Evolutionary conservation across 805 yeast genomes (phyloP).

Genomic region (Kluyveromyces dobzhanskii): DNA sequence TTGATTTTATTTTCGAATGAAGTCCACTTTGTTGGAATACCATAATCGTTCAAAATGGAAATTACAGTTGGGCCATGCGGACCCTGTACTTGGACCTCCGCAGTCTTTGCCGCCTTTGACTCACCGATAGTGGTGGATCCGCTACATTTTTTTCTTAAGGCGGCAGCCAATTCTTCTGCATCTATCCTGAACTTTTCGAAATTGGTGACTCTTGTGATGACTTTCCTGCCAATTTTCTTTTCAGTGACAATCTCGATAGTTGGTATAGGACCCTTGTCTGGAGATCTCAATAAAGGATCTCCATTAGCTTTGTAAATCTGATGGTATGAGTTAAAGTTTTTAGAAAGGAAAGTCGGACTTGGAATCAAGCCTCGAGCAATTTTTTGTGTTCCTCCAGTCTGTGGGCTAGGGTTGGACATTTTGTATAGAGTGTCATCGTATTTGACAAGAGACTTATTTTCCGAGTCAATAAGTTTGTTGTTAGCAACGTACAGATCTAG

Average conservation of each 20-base stretch:
- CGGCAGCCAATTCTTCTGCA: constrained; percentile 56
- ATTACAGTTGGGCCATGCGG: constrained; percentile 61
- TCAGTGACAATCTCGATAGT: constrained; percentile 59
- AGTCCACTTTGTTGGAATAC: constrained; percentile 61
- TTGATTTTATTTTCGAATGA: constrained; percentile 55
- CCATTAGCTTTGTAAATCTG: constrained; percentile 33
- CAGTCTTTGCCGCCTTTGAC: constrained; percentile 41
- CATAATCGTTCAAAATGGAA: constrained; percentile 51
- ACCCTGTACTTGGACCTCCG: constrained; percentile 85
- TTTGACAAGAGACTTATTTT: constrained; percentile 44
- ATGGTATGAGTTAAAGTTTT: constrained; percentile 42
- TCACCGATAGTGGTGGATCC: constrained; percentile 76
- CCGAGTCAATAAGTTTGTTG: constrained; percentile 41
- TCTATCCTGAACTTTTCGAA: constrained; percentile 61
- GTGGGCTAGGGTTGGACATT: constrained; percentile 19
- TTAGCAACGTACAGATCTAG: constrained; percentile 48
- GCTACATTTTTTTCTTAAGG: constrained; percentile 71
- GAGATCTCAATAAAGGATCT: constrained; percentile 36
- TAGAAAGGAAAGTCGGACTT: constrained; percentile 32
- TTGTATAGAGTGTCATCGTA: constrained; percentile 47
- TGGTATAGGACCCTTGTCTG: constrained; percentile 62
- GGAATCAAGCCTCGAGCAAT: constrained; percentile 38
- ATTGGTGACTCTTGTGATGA: constrained; percentile 64
- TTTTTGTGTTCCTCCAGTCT: constrained; percentile 30
- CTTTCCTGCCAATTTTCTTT: constrained; percentile 72